Base-by-base conservation (phyloP, 306 rosid species). In the Crataegus laevigata region DNA sequence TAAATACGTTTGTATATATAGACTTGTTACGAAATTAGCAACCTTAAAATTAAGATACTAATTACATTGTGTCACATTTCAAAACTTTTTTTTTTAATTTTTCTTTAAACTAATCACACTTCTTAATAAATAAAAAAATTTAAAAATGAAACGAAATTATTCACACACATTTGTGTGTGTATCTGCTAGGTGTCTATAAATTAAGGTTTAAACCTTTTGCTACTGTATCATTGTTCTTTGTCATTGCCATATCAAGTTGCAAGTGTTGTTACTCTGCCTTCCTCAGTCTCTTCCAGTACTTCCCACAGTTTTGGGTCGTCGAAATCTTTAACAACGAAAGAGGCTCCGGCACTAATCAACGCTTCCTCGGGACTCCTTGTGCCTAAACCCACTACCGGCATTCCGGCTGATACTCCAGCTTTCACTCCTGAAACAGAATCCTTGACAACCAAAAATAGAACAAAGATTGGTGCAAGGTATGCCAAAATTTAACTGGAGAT, bases 331-430 rank as follows among this genome's bases (percentile, higher is more conserved):
- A 80, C 74, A 21, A 84, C 84, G 3, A 80, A 84, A 30, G 80
- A 64, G 25, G 87, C 72, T 58, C 84, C 84, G 12, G 80, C 87
- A 55, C 74, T 79, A n/a, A 66, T 8, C 51, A 81, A 43, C 7
- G 52, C 19, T 2, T 28, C 68, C 62, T 78, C 66, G 9, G 89
- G 87, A 54, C 75, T 86, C 50, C 87, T 75, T 40, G 80, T 78
- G 55, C 80, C 85, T 40, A 81, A 11, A 34, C 87, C 89, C 3
- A 86, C 66, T 21, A 83, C 89, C 18, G 72, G 81, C 87, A 86
- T 78, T 59, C 89, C 84, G 12, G 84, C 85, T 77, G 82, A 83
- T 51, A 80, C 85, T 28, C 87, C 83, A 12, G 89, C 83, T 69
- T 80, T 86, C 26, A 75, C 47, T 58, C 89, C 89, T 8, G 83